Evolutionary conservation across 495 filamentous ascomycete species (phyloP), one percentile per base, ranked within the genome.

Genomic region (Neurospora sp.): DNA sequence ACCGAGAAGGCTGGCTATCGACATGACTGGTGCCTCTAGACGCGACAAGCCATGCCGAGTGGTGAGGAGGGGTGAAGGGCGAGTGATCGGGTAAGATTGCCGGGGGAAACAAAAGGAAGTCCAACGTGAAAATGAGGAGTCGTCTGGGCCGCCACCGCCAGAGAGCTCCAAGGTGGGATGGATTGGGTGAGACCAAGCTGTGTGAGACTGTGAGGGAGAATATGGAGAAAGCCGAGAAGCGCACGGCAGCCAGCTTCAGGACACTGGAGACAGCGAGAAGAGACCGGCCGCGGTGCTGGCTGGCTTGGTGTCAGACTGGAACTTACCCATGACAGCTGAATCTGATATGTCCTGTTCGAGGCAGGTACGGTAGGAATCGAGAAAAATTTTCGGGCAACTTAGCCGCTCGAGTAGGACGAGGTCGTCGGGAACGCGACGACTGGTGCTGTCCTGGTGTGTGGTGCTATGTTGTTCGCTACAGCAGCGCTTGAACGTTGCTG

Each of bases 241-340:
- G 53, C 27, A 65, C 53, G 53, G 53, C 27, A 65, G 53, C 53
- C 53, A 65, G 53, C 53, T 65, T 35, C 53, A 65, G 53, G 53
- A 65, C 53, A 18, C 53, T 65, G 16, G 3, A 12, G 27, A 35
- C 53, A 61, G 48, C 20, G 5, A 59, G 12, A 61, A 61, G 53
- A 61, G 14, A 61, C 53, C 27, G 53, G 53, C 53, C 48, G 48
- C 22, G 48, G 22, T 61, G 48, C 48, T 61, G 48, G 48, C 48
- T 59, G 48, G 48, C 48, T 61, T 35, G 53, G 53, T 65, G 53
- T 65, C 53, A 65, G 53, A 35, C 27, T 35, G 53, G 53, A 65
- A 65, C 83, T 82, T 83, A 85, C 82, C 83, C 83, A 85, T 85
- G 79, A 75, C 74, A 18, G 35, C 53, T 65, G 53, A 65, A 35